Base-by-base conservation (phyloP, 192 early-diverging fungal genomes). In the Linnemannia zychae region DNA sequence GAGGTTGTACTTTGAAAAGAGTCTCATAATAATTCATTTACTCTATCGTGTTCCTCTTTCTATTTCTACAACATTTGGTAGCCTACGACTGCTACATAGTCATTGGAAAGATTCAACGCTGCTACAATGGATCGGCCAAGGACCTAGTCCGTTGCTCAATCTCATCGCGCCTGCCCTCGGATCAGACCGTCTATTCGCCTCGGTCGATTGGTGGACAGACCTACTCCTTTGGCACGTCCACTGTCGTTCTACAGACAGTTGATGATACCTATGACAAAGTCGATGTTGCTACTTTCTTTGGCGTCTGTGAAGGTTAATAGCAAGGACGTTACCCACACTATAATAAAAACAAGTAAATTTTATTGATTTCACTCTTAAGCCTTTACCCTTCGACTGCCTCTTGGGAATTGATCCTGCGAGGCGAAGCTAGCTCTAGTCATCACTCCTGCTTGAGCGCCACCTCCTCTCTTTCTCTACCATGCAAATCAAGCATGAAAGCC, bases 11-110 rank as follows among this genome's bases (percentile, higher is more conserved):
- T 44, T 9, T 44, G 9, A n/a, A n/a, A n/a, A n/a, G n/a, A n/a
- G n/a, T n/a, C n/a, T n/a, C n/a, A n/a, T n/a, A n/a, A n/a, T n/a
- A n/a, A n/a, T n/a, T n/a, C n/a, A n/a, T n/a, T n/a, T n/a, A n/a
- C 49, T 49, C 34, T 37, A 40, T 38, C 33, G 5, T 22, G 12
- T 22, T 18, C 40, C 38, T 20, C 12, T 0, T 38, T 38, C n/a
- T 22, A 37, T 15, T 5, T 2, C 7, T 28, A 40, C 16, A 48
- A 68, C 28, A 68, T 3, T n/a, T n/a, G n/a, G 24, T 53, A 77
- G 76, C 67, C 22, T 77, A 70, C 37, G 76, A 77, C n/a, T 71
- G 76, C 36, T 77, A 77, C 24, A 50, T 77, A 5, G 67, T 77
- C 7, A 70, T 77, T 46, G 76, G 76, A 36, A 68, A 52, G 34